Conservation (phyloP, 192 early-diverging fungal genomes). For the Diversispora eburnea region DNA sequence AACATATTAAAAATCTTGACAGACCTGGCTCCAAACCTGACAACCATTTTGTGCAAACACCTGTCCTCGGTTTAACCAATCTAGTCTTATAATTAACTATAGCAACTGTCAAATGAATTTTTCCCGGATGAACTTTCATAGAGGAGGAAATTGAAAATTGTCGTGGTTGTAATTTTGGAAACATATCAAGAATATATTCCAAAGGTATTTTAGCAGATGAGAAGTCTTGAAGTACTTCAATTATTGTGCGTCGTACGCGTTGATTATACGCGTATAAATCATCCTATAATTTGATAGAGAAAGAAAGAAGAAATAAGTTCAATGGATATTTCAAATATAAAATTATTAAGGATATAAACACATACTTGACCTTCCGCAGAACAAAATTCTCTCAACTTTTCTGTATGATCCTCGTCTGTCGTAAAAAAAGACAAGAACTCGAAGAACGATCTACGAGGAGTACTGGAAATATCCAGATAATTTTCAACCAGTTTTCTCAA, state of each 20-base stretch:
- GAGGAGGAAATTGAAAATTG: conserved; percentile 84
- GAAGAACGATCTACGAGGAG: conserved; percentile 89
- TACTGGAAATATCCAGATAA: conserved; percentile 80
- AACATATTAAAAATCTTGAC: conserved; percentile 29
- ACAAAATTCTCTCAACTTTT: conserved; percentile 79
- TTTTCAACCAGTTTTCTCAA: conserved; percentile 71
- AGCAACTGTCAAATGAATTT: conserved; percentile 50
- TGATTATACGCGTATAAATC: conserved; percentile 88
- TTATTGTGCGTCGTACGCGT: conserved; percentile 70
- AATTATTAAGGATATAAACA: background rate
- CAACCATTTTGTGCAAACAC: conserved; percentile 84
- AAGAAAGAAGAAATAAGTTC: background rate
- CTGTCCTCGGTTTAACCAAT: conserved; percentile 65
- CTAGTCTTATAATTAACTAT: conserved; percentile 85
- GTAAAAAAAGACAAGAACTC: conserved; percentile 82
- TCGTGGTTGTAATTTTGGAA: conserved; percentile 75
- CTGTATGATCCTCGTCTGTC: conserved; percentile 58
- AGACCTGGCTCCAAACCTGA: conserved; percentile 41
- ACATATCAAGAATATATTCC: conserved; percentile 79
- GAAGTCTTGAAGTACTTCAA: conserved; percentile 86
- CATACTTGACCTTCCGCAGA: conserved; percentile 67
- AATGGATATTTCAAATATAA: background rate
- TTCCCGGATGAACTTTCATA: conserved; percentile 33
- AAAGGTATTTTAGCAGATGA: conserved; percentile 67
- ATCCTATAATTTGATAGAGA: conserved; percentile 46